Percentiles rank a stretch among this genome's conserved stretches.
Evolutionary conservation across 1,284 basidiomycete genomes (phyloP).

Genomic region (Apiotrichum veenhuisii): DNA sequence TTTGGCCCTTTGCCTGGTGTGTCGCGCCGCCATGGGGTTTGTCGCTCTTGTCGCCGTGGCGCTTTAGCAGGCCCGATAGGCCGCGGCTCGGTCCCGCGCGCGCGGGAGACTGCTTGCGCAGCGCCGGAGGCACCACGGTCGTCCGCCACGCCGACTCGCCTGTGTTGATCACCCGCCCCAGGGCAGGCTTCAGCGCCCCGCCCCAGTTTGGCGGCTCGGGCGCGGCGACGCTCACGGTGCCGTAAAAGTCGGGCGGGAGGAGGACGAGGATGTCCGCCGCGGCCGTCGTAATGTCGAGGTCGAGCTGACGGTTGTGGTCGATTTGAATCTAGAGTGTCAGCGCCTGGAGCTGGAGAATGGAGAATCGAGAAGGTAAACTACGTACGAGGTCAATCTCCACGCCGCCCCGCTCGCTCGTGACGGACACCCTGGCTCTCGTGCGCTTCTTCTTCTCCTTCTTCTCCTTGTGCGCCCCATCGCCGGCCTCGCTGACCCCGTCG

Average conservation of each 20-base stretch:
- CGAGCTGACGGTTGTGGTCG: slow-evolving; percentile 19
- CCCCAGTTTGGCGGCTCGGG: slow-evolving; percentile 12
- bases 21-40: too few species aligned
- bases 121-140: slow-evolving; percentile 25
- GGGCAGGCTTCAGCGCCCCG: slow-evolving; percentile 25
- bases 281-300: slow-evolving; percentile 31
- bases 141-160: slow-evolving; percentile 35
- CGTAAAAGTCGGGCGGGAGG: slow-evolving; percentile 35
- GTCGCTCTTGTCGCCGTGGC: not conserved
- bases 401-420: slow-evolving; percentile 30
- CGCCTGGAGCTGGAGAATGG: not conserved
- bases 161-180: slow-evolving; percentile 27
- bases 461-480: not conserved
- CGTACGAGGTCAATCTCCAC: slow-evolving; percentile 40
- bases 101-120: slow-evolving; percentile 1
- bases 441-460: slow-evolving; percentile 27
- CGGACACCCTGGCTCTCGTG: slow-evolving; percentile 37
- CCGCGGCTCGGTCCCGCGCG: too few species aligned
- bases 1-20: too few species aligned
- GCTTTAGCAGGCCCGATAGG: too few species aligned
- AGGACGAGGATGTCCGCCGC: slow-evolving; percentile 40
- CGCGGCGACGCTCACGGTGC: slow-evolving; percentile 24
- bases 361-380: not conserved
- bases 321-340: slow-evolving; percentile 31
- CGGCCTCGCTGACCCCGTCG: too few species aligned